Evolutionary conservation across 1,139 yeast species (phyloP).

Genomic region (Lodderomyces metapsilosis): DNA sequence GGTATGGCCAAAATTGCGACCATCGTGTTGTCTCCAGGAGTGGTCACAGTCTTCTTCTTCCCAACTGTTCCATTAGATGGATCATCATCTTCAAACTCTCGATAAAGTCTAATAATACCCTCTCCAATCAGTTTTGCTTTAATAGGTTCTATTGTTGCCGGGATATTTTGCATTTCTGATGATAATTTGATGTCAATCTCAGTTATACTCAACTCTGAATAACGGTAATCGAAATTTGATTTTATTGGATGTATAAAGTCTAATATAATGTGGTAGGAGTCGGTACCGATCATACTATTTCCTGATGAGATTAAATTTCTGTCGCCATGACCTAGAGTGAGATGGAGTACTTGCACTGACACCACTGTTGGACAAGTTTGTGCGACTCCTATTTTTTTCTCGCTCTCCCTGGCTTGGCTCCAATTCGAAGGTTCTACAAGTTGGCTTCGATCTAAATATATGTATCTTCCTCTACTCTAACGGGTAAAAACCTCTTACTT

Average conservation of each 20-base stretch:
- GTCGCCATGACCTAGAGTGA: not conserved
- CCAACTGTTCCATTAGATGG: conserved; percentile 3
- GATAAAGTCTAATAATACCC: conserved; percentile 70
- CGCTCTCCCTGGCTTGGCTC: too few relatives aligned
- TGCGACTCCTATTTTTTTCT: too few relatives aligned
- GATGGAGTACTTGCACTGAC: too few relatives aligned
- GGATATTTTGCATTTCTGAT: conserved; percentile 11
- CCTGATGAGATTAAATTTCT: not conserved
- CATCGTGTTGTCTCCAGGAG: conserved; percentile 57
- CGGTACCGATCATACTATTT: conserved; percentile 42
- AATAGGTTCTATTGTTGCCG: conserved; percentile 43
- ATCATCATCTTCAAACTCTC: conserved; percentile 40
- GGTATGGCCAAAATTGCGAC: conserved; percentile 85
- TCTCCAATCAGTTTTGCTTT: conserved; percentile 63
- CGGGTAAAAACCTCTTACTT: too few relatives aligned
- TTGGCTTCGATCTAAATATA: too few relatives aligned
- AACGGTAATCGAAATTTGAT: conserved; percentile 23
- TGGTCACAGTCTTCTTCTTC: conserved; percentile 2
- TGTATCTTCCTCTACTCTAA: too few relatives aligned
- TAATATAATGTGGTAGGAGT: conserved; percentile 38
- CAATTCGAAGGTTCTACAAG: too few relatives aligned
- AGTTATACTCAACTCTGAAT: conserved; percentile 30
- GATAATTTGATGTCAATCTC: conserved; percentile 23
- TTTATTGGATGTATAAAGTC: conserved; percentile 18
- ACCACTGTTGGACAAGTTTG: too few relatives aligned